Base-by-base conservation (phyloP, 2,329 filamentous ascomycete species). In the Microdochium bolleyi region DNA sequence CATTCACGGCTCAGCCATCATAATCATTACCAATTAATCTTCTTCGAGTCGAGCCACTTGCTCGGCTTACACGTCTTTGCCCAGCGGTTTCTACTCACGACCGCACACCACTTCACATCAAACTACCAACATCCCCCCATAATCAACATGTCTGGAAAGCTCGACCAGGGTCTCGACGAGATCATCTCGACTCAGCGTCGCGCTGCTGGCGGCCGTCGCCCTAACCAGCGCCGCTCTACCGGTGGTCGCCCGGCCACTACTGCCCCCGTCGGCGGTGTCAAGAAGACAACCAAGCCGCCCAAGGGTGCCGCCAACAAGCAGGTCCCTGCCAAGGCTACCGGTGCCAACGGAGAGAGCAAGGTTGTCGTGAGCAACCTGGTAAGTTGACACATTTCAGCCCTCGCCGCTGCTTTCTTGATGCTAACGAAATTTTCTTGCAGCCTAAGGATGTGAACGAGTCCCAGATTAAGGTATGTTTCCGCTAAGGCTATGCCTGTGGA, bases 391-490 rank as follows among this genome's bases (percentile, higher is more conserved):
- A 38, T 49, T 48, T 2, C 30, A 11, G 38, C 4, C 30, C 22
- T 38, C 25, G 11, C n/a, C 32, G 21, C 48, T 56, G 58, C 59
- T 41, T 30, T 49, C 50, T 34, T 48, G 19, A 49, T 49, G 52
- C 57, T 61, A 56, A 61, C 53, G 34, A n/a, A 1, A 3, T 38
- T 48, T 49, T 72, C 24, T 53, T 16, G 32, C 62, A 97, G 90
- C 94, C 94, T 71, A 85, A 87, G 78, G 94, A 99, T 84, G 91
- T 99, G 73, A 89, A 85, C 76, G 92, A 97, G 82, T 78, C 77
- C 77, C 89, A 95, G 85, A 95, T 99, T 79, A 97, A 99, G 94
- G 94, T 99, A 99, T 95, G 94, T 99, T 91, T 88, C 91, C 85
- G 79, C 83, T 87, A 79, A 86, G 85, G 85, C 82, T 75, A 72